These are phyloP conservation scores for Fusarium buxicola DNA, from an alignment of 2,329 filamentous ascomycete species.

Conservation along the genomic window DNA sequence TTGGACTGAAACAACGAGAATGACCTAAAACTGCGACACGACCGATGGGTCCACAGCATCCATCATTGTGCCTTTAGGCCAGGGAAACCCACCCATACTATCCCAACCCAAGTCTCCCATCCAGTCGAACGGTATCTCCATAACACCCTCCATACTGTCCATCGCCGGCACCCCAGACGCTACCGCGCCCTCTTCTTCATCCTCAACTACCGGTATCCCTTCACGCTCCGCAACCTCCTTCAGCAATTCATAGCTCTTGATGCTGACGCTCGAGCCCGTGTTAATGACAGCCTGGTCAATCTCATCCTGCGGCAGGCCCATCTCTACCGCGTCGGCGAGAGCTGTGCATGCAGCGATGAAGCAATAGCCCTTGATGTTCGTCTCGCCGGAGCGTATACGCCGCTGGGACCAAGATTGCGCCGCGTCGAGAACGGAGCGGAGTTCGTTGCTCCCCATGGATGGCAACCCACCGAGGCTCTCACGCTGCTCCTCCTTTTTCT, in stretches of 20 bases:
- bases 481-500: slow-evolving; percentile 57
- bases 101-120: slow-evolving; percentile 42
- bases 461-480: slow-evolving; percentile 46
- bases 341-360: slow-evolving; percentile 49
- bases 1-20: too few relatives aligned
- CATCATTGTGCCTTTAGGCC: slow-evolving; percentile 23
- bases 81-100: slow-evolving; percentile 35
- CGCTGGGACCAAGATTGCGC: slow-evolving; percentile 48
- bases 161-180: slow-evolving; percentile 8
- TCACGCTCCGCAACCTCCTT: slow-evolving; percentile 49
- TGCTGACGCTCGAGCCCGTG: slow-evolving; percentile 38
- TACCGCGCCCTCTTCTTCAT: slow-evolving; percentile 19
- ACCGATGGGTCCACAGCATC: slow-evolving; percentile 34
- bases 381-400: slow-evolving; percentile 56
- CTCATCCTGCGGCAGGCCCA: slow-evolving; percentile 45
- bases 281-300: slow-evolving; percentile 49
- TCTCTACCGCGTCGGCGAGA: slow-evolving; percentile 52
- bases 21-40: slow-evolving; percentile 25
- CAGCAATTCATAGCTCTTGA: slow-evolving; percentile 49
- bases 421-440: slow-evolving; percentile 47
- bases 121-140: slow-evolving; percentile 45
- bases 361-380: slow-evolving; percentile 56
- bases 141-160: slow-evolving; percentile 37
- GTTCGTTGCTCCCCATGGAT: slow-evolving; percentile 48
- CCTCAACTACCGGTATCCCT: slow-evolving; percentile 21